Evolutionary conservation across 768 basidiomycete genomes (phyloP), one percentile per base, ranked within the genome.

Genomic region (Tephrocybe sp.): DNA sequence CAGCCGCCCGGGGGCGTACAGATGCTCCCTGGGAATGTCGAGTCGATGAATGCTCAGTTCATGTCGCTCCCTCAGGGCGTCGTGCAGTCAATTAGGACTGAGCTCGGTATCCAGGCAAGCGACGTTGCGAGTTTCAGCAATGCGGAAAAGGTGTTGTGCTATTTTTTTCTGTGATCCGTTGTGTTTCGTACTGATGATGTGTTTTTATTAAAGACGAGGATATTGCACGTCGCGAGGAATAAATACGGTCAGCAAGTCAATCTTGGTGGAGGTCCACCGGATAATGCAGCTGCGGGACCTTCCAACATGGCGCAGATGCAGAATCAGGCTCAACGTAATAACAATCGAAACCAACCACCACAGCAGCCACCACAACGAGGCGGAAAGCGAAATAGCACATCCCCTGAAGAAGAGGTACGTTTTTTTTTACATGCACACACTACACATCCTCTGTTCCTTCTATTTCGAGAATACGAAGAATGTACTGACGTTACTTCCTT

Each of bases 71-170:
- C 80, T 0, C 44, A 62, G 5, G 25, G 44, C 0, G 1, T 60
- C 0, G 35, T 87, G 7, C 21, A 39, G 4, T 53, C 53, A 15
- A 38, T 54, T 18, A 57, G 51, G 41, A 51, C 47, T 43, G 59
- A 60, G 41, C 25, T 52, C 7, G 56, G 55, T 2, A 35, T 63
- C 18, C 37, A 54, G 21, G 27, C 37, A 5, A 55, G 52, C 27
- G 58, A 60, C 27, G 25, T 60, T 4, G 13, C 42, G 12, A 37
- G 27, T 60, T n/a, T 50, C 44, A 15, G 15, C 44, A 4, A 25
- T n/a, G 24, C 87, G 89, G n/a, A 89, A 87, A 78, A 87, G 86
- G 53, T 35, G 67, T 61, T 40, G 44, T 53, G 19, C n/a, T n/a
- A n/a, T n/a, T n/a, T n/a, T 22, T n/a, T 53, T 44, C 42, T 26